phyloP scores from a whole-genome alignment of 768 basidiomycete genomes.

The Amanita molliuscula region DNA sequence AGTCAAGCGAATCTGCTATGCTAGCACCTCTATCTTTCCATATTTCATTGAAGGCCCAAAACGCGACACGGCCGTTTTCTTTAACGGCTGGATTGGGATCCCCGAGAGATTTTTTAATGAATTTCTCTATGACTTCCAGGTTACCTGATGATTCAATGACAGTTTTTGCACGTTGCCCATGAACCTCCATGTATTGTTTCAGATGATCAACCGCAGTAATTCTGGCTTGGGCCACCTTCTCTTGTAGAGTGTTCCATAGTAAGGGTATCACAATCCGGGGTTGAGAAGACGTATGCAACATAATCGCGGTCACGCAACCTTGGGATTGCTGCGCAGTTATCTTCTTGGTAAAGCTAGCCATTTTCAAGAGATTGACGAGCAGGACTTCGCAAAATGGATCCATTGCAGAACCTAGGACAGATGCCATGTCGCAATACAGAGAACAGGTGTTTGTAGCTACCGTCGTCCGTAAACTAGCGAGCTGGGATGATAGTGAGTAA shows the following conservation, averaged over 20 bases:
- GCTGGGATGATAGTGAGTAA: constrained; percentile 29
- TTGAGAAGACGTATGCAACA: constrained; percentile 59
- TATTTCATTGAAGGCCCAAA: constrained; percentile 70
- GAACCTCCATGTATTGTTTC: constrained; percentile 63
- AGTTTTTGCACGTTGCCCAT: constrained; percentile 52
- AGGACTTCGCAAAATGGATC: constrained; percentile 77
- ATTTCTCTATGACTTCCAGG: constrained; percentile 64
- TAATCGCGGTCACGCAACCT: constrained; percentile 51
- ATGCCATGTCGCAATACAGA: constrained; percentile 67
- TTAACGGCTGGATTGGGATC: constrained; percentile 78
- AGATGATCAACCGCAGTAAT: constrained; percentile 59
- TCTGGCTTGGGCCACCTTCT: constrained; percentile 75
- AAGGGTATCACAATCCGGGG: constrained; percentile 62
- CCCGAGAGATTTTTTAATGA: constrained; percentile 57
- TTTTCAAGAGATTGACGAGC: constrained; percentile 66
- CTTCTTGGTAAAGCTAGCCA: constrained; percentile 91
- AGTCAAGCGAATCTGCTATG: constrained; percentile 62
- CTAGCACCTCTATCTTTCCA: constrained; percentile 64
- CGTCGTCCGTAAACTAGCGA: constrained; percentile 85
- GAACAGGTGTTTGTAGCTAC: constrained; percentile 71
- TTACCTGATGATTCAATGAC: constrained; percentile 62
- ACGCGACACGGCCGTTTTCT: constrained; percentile 60
- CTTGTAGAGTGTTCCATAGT: constrained; percentile 58
- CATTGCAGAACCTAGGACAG: constrained; percentile 51
- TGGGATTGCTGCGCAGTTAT: constrained; percentile 84